Conservation (phyloP, 257 asterid species). For the Ajuga chamaepitys region DNA sequence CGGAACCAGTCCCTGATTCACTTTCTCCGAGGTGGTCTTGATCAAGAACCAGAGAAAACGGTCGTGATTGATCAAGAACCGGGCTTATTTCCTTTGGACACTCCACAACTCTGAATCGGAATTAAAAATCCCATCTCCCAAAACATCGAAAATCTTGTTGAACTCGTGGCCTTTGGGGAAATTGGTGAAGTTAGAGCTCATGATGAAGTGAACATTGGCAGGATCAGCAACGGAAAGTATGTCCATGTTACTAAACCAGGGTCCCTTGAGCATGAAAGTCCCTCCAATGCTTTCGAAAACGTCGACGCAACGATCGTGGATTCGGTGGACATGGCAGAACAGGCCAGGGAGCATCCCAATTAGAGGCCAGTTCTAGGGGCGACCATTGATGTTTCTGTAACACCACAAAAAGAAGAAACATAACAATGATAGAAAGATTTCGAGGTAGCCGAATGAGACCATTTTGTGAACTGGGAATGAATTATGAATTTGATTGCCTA, state of each 20-base stretch:
- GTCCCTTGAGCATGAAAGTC: slow-evolving; percentile 36
- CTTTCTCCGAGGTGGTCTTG: slow-evolving; percentile 35
- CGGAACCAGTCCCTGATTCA: slow-evolving; percentile 35
- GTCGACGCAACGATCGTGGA: slow-evolving; percentile 31
- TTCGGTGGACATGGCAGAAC: slow-evolving; percentile 20
- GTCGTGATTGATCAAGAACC: slow-evolving; percentile 38
- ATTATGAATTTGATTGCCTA: background rate
- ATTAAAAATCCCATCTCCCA: slow-evolving; percentile 55
- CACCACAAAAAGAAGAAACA: slow-evolving; percentile 18
- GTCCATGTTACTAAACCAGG: slow-evolving; percentile 42
- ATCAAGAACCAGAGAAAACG: slow-evolving; percentile 35
- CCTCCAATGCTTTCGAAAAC: slow-evolving; percentile 16
- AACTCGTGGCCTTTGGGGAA: slow-evolving; percentile 45
- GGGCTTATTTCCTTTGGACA: slow-evolving; percentile 40
- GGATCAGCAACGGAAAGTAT: slow-evolving; percentile 40
- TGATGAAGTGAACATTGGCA: slow-evolving; percentile 41
- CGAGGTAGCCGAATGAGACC: slow-evolving; percentile 23
- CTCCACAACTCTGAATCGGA: slow-evolving; percentile 43
- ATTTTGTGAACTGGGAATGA: slow-evolving; percentile 7
- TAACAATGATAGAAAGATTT: slow-evolving; percentile 27
- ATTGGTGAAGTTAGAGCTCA: slow-evolving; percentile 47
- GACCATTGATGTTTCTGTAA: slow-evolving; percentile 13
- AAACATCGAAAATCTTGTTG: slow-evolving; percentile 39
- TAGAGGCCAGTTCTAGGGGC: slow-evolving; percentile 43
- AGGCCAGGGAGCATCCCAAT: slow-evolving; percentile 44